Base-by-base conservation (phyloP, 164 flowering plant genomes). In the Magnolia officinalis region DNA sequence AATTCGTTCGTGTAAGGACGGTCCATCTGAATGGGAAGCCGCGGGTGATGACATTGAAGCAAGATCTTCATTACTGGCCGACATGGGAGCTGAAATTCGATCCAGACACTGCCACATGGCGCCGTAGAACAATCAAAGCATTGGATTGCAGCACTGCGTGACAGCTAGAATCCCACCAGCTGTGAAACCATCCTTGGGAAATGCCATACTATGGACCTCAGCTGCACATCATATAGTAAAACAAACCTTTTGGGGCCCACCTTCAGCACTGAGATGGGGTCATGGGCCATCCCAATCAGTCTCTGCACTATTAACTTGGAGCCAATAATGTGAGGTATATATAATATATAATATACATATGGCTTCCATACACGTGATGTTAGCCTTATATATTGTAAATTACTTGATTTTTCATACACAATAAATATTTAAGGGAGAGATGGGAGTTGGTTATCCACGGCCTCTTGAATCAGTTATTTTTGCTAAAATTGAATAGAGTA, bases 1-100 rank as follows among this genome's bases (percentile, higher is more conserved):
- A 90, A 75, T 95, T 93, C 85, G 98, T 91, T 14, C 94, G 98
- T 2, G 83, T 93, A 26, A 85, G 82, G 79, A 93, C 93, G 6
- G 88, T 93, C 51, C 97, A 95, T 87, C 82, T 95, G 77, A 93
- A 93, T 76, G 97, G 98, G 75, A 95, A 92, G 81, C 97, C 98
- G 31, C 87, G 93, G 63, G 98, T 95, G 18, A 76, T 95, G 64
- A 89, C 97, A 23, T 70, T 95, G 72, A 95, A 92, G 89, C 98
- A 95, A 81, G 98, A 95, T 84, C 82, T 95, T 81, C 98, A 91
- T 75, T 95, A 95, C 80, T 95, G 98, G 98, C 91, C 97, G 61
- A 93, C 94, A 20, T 93, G 98, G 98, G 98, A 93, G 79, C 82
- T 95, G 70, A 87, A 86, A 69, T 95, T 92, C 70, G 91, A 95